Base-by-base conservation (phyloP, 768 basidiomycete species). In the Suillus discolor region DNA sequence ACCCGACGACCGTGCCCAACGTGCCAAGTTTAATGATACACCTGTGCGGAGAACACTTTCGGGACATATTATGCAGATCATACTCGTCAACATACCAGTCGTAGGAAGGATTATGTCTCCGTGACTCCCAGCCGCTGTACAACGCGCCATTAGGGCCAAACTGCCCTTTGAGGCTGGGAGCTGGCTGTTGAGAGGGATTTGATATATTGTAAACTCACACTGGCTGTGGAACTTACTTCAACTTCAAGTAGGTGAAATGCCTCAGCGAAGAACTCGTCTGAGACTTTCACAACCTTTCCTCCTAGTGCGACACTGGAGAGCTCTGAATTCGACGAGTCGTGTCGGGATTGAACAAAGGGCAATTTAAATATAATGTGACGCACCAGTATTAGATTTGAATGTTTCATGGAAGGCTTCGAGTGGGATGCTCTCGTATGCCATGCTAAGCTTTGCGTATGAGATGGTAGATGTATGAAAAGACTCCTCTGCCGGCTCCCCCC, bases 251-350 rank as follows among this genome's bases (percentile, higher is more conserved):
- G 81, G 79, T 97, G 89, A 68, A 78, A 84, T 0, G 92, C 95
- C 70, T 90, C 87, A 12, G 94, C 95, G 72, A 99, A 99, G 83
- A 99, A 99, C 68, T 99, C 95, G 76, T 99, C 97, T 2, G 96
- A 97, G 55, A 92, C 88, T 2, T 85, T 82, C 39, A 90, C 73
- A 69, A 98, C 80, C 65, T 83, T 77, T 3, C 89, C 96, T 20
- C 94, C 97, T 15, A 98, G 80, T 0, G 89, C 88, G 20, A 89
- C 89, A 67, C 92, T 93, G 38, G 96, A 97, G 13, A 99, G 84
- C 78, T 99, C 97, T 97, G 45, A 69, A 25, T 15, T 25, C 13
- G 7, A 66, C 18, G 20, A 23, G 49, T 51, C 16, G 23, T 18
- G 47, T 64, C 13, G 34, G 34, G 62, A 36, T 28, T 20, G 23